A percentile compares a stretch with the other conserved stretches of the same genome.
Evolutionary conservation across 23 red algal species (phyloP).

Genomic region (Agarophyton chilense): DNA sequence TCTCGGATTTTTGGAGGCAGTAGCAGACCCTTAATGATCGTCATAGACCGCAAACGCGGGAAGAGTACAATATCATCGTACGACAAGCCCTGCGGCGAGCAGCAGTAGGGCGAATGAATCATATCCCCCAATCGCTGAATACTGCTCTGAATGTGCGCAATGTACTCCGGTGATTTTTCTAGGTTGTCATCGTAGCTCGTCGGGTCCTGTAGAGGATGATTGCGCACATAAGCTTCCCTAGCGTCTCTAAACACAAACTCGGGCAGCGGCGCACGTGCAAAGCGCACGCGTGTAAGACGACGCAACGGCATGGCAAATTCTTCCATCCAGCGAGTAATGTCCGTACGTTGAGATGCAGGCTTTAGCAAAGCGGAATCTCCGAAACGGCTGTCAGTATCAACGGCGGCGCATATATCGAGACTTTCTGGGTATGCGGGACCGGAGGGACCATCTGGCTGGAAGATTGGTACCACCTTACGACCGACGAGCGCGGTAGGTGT

Average conservation of each 20-base stretch:
- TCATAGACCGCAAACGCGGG: conserved; percentile 47
- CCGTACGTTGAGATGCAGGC: conserved; percentile 1
- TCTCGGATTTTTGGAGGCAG: conserved; percentile 20
- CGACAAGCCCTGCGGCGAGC: conserved; percentile 39
- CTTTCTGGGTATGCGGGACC: conserved; percentile 24
- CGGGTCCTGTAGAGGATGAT: conserved; percentile 42
- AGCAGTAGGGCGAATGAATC: conserved; percentile 34
- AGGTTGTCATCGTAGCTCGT: conserved; percentile 49
- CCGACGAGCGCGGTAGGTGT: conserved; percentile 61
- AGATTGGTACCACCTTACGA: conserved; percentile 76
- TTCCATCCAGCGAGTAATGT: conserved; percentile 48
- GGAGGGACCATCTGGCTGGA: conserved; percentile 22
- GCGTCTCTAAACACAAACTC: conserved; percentile 70
- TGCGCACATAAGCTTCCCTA: conserved; percentile 49
- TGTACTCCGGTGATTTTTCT: conserved; percentile 34
- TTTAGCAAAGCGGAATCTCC: not conserved
- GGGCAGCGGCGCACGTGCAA: conserved; percentile 49
- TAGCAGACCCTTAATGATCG: conserved; percentile 44
- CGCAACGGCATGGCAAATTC: conserved; percentile 21
- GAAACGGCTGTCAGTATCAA: conserved; percentile 44
- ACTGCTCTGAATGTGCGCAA: conserved; percentile 14
- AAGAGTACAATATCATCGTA: conserved; percentile 70
- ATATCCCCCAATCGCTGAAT: conserved; percentile 30
- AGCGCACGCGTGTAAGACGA: conserved; percentile 43
- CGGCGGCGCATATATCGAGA: conserved; percentile 39